A percentile compares a stretch with the other conserved stretches of the same genome.
Conservation (phyloP, 2,329 filamentous ascomycete species). For the Geosmithia flava region DNA sequence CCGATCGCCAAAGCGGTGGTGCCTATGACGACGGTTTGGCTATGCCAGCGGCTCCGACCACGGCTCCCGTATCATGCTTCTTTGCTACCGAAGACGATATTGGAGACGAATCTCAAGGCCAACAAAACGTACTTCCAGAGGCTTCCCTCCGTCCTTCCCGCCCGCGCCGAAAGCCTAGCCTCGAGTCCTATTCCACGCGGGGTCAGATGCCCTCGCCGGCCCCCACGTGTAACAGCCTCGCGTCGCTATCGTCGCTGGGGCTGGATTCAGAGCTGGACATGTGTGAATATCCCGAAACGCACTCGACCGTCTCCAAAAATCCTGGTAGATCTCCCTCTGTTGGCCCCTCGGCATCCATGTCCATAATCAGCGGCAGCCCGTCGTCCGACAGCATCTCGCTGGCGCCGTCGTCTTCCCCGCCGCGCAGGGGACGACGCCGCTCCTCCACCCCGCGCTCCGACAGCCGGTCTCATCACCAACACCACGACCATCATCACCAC, state of each 20-base stretch:
- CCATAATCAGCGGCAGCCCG: conserved; percentile 31
- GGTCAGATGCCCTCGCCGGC: conserved; percentile 2
- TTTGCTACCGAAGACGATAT: conserved; percentile 20
- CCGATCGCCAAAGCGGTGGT: conserved; percentile 45
- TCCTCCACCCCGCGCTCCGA: conserved; percentile 2
- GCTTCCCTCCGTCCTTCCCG: conserved; percentile 1
- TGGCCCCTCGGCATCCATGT: conserved; percentile 13
- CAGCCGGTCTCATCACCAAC: background rate
- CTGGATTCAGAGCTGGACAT: conserved; percentile 2
- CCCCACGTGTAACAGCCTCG: conserved; percentile 3
- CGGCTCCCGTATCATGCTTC: conserved; percentile 15
- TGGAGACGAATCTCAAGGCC: background rate
- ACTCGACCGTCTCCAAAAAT: conserved; percentile 11
- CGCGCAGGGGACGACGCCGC: conserved; percentile 4
- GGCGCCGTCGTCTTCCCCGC: conserved; percentile 21
- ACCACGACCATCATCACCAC: conserved; percentile 4
- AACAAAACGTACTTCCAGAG: conserved; percentile 3
- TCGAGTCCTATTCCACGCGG: conserved; percentile 2
- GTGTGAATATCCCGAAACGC: conserved; percentile 4
- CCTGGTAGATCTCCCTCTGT: conserved; percentile 11
- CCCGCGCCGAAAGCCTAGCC: conserved; percentile 2
- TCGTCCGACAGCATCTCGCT: conserved; percentile 39
- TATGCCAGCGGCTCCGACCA: background rate
- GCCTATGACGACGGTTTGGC: background rate
- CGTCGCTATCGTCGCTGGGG: conserved; percentile 4